A percentile compares a stretch with the other conserved stretches of the same genome.
Conservation (phyloP, 129 eudicot genomes). For the Dittrichia graveolens region DNA sequence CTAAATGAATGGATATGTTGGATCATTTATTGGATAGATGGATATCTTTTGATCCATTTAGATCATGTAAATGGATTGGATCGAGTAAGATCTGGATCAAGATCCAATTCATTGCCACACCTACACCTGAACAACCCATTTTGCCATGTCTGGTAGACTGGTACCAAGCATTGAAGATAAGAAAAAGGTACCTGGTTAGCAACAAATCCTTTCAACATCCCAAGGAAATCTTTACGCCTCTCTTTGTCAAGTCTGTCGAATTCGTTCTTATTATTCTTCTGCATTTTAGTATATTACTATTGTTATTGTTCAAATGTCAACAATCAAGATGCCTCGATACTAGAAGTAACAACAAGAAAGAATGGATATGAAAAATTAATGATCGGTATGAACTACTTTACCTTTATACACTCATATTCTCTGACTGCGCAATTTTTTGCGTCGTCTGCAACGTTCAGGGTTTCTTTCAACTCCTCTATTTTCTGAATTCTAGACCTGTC, state of each 20-base stretch:
- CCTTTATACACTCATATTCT: slow-evolving; percentile 84
- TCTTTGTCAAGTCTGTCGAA: slow-evolving; percentile 75
- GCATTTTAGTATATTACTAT: slow-evolving; percentile 30
- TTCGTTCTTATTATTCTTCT: slow-evolving; percentile 83
- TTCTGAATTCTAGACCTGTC: slow-evolving; percentile 74
- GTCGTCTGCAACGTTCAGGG: slow-evolving; percentile 64
- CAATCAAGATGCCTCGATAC: neutral
- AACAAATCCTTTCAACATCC: slow-evolving; percentile 87
- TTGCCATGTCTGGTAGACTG: too few species aligned
- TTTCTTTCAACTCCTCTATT: slow-evolving; percentile 82
- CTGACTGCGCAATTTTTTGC: slow-evolving; percentile 66
- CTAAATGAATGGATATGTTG: too few species aligned
- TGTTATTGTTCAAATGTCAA: neutral
- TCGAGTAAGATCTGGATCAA: too few species aligned
- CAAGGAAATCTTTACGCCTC: slow-evolving; percentile 69
- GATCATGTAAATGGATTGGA: too few species aligned
- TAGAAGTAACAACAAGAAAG: neutral
- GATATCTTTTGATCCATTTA: too few species aligned
- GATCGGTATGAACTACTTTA: slow-evolving; percentile 24
- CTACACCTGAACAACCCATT: too few species aligned
- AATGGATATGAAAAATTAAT: neutral
- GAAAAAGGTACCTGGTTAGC: slow-evolving; percentile 69
- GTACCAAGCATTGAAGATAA: neutral
- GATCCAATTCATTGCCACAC: too few species aligned
- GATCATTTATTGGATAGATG: too few species aligned